A percentile compares a stretch with the other conserved stretches of the same genome.
These are phyloP conservation scores for Yamadazyma oceani DNA, from an alignment of 1,139 yeast species.

Conservation along the genomic window DNA sequence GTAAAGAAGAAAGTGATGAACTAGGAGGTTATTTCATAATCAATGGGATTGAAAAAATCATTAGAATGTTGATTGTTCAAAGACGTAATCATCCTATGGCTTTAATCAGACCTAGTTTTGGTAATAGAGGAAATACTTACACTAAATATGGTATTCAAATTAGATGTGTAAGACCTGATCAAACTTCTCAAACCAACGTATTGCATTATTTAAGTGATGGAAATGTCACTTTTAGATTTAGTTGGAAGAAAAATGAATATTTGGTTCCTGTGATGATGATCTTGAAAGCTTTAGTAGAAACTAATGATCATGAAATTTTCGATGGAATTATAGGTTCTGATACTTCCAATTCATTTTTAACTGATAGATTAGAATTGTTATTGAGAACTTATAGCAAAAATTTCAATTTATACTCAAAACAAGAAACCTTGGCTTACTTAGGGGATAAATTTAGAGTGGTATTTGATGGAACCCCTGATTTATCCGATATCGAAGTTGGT, in stretches of 20 bases:
- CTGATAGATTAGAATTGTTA: constrained; percentile 95
- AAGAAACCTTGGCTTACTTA: constrained; percentile 86
- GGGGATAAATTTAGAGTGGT: constrained; percentile 97
- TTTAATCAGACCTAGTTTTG: constrained; percentile 89
- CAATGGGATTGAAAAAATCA: constrained; percentile 93
- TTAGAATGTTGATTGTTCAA: constrained; percentile 97
- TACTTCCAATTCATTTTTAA: constrained; percentile 82
- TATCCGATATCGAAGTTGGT: constrained; percentile 89
- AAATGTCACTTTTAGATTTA: constrained; percentile 91
- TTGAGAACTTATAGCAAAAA: constrained; percentile 77
- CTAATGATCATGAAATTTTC: constrained; percentile 91
- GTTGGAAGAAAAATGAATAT: constrained; percentile 96
- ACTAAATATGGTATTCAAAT: constrained; percentile 91
- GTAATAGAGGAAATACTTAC: constrained; percentile 90
- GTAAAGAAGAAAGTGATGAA: constrained; percentile 92
- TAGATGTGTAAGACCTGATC: constrained; percentile 93
- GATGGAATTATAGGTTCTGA: constrained; percentile 95
- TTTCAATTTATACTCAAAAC: constrained; percentile 74
- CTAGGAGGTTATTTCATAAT: constrained; percentile 95
- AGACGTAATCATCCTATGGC: constrained; percentile 99
- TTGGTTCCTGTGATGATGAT: constrained; percentile 92
- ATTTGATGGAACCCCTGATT: constrained; percentile 84
- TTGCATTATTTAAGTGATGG: constrained; percentile 95
- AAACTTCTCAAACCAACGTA: constrained; percentile 95
- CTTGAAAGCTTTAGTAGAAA: constrained; percentile 83